phyloP scores from a whole-genome alignment of 345 rosid species.

The Noccaea caerulescens region DNA sequence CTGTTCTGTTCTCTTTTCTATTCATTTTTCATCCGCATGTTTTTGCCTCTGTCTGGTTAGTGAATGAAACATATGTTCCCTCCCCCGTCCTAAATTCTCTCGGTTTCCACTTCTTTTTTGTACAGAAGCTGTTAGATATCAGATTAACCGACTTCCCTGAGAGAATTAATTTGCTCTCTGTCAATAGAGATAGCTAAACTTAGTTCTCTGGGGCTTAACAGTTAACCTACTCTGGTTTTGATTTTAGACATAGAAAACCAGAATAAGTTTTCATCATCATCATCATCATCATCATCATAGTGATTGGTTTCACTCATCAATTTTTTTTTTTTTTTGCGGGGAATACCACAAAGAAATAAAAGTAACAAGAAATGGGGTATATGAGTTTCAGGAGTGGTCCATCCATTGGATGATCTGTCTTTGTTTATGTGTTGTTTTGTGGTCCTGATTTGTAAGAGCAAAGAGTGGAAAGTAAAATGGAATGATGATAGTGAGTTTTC shows the following conservation, averaged over 20 bases:
- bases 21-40: conserved; percentile 38
- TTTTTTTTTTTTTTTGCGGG: conserved; percentile 8
- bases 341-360: conserved; percentile 19
- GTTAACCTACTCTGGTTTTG: neutral
- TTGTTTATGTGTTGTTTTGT: conserved; percentile 41
- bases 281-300: conserved; percentile 15
- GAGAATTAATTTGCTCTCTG: neutral
- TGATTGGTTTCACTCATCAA: conserved; percentile 38
- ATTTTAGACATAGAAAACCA: neutral
- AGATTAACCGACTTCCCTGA: neutral
- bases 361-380: conserved; percentile 27
- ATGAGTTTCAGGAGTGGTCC: conserved; percentile 44
- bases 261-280: conserved; percentile 20
- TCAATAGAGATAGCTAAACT: neutral
- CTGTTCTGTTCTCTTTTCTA: conserved; percentile 34
- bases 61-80: conserved; percentile 23
- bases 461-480: conserved; percentile 27
- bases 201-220: neutral
- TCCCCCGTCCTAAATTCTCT: neutral
- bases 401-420: conserved; percentile 30
- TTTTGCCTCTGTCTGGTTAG: conserved; percentile 23
- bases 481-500: conserved; percentile 28
- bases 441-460: conserved; percentile 34
- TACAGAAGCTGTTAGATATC: neutral
- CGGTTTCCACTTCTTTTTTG: neutral